phyloP scores from a whole-genome alignment of 345 rosid species.

The Turritis glabra region DNA sequence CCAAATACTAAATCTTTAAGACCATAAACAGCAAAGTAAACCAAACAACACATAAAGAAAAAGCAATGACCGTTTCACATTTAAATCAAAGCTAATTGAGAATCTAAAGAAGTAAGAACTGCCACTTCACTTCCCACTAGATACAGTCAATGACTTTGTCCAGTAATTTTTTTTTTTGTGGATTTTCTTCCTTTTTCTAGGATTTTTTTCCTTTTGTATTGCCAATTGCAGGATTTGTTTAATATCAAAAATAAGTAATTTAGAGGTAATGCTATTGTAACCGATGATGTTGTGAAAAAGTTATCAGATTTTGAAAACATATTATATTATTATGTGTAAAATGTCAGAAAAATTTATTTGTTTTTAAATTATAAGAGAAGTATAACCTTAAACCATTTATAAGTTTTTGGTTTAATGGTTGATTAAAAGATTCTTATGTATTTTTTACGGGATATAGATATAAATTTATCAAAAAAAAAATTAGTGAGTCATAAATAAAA shows the following conservation, averaged over 20 bases:
- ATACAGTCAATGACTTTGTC: slow-evolving; percentile 7
- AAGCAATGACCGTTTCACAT: slow-evolving; percentile 36
- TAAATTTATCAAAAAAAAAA: too few species aligned
- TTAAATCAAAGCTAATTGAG: slow-evolving; percentile 12
- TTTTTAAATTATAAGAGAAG: neutral
- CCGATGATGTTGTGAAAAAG: neutral
- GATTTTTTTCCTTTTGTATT: too few species aligned
- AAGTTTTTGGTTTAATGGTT: neutral
- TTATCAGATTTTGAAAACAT: too few species aligned
- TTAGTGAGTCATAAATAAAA: too few species aligned
- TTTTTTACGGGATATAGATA: too few species aligned
- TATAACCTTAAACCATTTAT: neutral
- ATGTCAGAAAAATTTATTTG: too few species aligned
- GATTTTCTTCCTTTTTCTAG: neutral
- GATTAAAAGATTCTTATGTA: neutral
- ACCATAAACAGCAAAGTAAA: slow-evolving; percentile 31
- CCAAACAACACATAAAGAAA: slow-evolving; percentile 11
- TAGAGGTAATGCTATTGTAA: neutral
- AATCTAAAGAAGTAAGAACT: slow-evolving; percentile 19
- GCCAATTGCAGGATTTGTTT: neutral
- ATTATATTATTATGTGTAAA: too few species aligned
- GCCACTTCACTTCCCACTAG: slow-evolving; percentile 19
- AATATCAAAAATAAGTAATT: neutral
- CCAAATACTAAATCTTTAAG: slow-evolving; percentile 8
- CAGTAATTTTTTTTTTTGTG: neutral